phyloP scores from a whole-genome alignment of 2,329 filamentous ascomycete species.

The Microascus cirrosus region DNA sequence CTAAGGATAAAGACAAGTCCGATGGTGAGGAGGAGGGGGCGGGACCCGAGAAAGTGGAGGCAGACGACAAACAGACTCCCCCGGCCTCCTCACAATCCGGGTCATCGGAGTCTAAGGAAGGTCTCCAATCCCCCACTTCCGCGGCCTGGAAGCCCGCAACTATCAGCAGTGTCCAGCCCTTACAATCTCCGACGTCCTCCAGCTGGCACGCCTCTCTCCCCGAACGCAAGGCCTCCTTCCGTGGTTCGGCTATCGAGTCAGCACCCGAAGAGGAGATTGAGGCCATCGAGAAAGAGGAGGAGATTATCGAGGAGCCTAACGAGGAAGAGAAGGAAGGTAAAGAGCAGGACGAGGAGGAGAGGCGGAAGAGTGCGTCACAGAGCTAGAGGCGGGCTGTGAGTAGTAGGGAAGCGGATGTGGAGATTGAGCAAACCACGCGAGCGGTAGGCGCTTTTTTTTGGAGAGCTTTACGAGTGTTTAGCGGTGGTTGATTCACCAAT shows the following conservation, averaged over 20 bases:
- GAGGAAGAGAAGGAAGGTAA: conserved; percentile 15
- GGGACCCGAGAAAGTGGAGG: conserved; percentile 9
- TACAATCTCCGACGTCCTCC: conserved; percentile 26
- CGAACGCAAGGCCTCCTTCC: conserved; percentile 15
- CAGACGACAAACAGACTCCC: conserved; percentile 5
- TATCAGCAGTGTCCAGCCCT: conserved; percentile 14
- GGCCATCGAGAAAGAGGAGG: conserved; percentile 20
- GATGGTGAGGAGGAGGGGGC: conserved; percentile 9
- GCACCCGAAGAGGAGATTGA: conserved; percentile 25
- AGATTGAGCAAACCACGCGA: neutral
- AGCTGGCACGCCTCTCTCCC: conserved; percentile 19
- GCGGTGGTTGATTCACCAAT: no score
- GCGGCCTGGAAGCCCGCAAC: conserved; percentile 4
- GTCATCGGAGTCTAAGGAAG: conserved; percentile 7
- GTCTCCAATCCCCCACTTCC: conserved; percentile 28
- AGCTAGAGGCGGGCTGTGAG: neutral
- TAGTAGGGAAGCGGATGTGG: neutral
- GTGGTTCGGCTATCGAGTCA: conserved; percentile 20
- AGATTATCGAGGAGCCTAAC: conserved; percentile 25
- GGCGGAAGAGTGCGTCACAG: neutral
- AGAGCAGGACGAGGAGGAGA: conserved; percentile 11
- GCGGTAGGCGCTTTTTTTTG: conserved; percentile 1
- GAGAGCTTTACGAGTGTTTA: no score
- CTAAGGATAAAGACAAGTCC: conserved; percentile 2
- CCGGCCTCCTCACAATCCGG: neutral